A percentile compares a stretch with the other conserved stretches of the same genome.
Conservation (phyloP, 805 yeast species). For the Starmera pachycereana region DNA sequence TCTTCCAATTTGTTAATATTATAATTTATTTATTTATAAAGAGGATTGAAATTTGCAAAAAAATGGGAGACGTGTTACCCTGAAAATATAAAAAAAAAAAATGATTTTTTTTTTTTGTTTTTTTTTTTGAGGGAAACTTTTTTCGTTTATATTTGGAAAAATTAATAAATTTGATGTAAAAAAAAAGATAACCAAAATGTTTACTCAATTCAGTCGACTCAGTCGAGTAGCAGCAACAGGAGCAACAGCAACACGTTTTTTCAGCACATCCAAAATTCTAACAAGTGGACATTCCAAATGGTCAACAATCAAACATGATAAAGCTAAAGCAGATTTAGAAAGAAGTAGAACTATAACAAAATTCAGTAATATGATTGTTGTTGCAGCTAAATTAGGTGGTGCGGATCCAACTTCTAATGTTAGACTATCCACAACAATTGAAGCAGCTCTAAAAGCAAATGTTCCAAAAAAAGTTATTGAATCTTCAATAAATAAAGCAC, state of each 20-base stretch:
- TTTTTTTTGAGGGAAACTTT: no score
- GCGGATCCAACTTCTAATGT: slow-evolving; percentile 52
- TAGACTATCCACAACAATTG: slow-evolving; percentile 60
- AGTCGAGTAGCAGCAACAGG: no score
- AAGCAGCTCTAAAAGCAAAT: slow-evolving; percentile 64
- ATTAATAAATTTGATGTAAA: no score
- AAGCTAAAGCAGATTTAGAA: slow-evolving; percentile 83
- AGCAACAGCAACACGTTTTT: background rate
- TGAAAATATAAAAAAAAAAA: no score
- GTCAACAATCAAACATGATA: slow-evolving; percentile 91
- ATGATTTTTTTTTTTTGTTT: no score
- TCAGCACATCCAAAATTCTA: background rate
- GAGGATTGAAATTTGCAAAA: no score
- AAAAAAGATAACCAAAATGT: no score
- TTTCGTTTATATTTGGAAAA: no score
- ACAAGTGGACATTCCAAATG: slow-evolving; percentile 81
- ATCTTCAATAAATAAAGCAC: slow-evolving; percentile 76
- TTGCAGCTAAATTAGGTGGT: slow-evolving; percentile 68
- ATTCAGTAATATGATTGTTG: slow-evolving; percentile 61
- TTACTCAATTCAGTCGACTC: no score
- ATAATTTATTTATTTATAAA: no score
- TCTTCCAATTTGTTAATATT: no score
- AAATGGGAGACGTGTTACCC: no score
- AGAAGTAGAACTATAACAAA: slow-evolving; percentile 60
- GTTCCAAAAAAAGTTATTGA: slow-evolving; percentile 82